Percentiles rank a stretch among this genome's conserved stretches.
phyloP scores from a whole-genome alignment of 495 filamentous ascomycete species.

The Tuber aestivum region DNA sequence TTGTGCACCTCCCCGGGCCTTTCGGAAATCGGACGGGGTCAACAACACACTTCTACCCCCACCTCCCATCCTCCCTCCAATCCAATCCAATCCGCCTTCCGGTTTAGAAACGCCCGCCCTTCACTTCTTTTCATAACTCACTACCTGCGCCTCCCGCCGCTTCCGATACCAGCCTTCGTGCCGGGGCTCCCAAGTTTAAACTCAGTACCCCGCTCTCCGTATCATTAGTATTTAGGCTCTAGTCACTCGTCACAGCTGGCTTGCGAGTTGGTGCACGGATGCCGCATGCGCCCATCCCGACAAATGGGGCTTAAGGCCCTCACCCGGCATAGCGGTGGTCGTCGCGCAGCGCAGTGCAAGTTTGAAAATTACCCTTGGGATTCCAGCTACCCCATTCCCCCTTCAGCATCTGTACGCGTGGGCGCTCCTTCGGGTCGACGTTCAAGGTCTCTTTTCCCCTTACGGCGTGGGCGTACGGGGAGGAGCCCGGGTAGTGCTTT shows the following conservation, averaged over 20 bases:
- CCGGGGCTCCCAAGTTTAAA: no score
- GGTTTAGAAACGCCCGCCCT: no score
- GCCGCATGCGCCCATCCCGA: constrained; percentile 22
- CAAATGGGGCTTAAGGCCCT: constrained; percentile 5
- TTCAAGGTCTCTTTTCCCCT: constrained; percentile 42
- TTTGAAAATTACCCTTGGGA: constrained; percentile 46
- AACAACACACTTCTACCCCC: no score
- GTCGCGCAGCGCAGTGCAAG: constrained; percentile 49
- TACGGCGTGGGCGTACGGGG: constrained; percentile 49
- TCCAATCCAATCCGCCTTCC: no score
- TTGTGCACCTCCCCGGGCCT: no score
- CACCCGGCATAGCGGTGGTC: constrained; percentile 45
- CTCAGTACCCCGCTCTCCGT: no score
- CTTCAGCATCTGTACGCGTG: constrained; percentile 57
- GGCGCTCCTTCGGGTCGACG: constrained; percentile 44
- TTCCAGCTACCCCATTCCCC: constrained; percentile 52
- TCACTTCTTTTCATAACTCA: no score
- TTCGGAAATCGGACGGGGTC: no score
- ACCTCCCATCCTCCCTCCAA: no score
- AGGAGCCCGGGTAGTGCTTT: constrained; percentile 43
- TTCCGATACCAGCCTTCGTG: no score
- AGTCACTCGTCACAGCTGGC: constrained; percentile 17
- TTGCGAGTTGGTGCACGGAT: constrained; percentile 30
- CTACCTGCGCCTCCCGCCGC: no score
- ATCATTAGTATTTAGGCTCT: no score